Conservation (phyloP, 2,329 filamentous ascomycete species). For the Colletotrichum acutatum region DNA sequence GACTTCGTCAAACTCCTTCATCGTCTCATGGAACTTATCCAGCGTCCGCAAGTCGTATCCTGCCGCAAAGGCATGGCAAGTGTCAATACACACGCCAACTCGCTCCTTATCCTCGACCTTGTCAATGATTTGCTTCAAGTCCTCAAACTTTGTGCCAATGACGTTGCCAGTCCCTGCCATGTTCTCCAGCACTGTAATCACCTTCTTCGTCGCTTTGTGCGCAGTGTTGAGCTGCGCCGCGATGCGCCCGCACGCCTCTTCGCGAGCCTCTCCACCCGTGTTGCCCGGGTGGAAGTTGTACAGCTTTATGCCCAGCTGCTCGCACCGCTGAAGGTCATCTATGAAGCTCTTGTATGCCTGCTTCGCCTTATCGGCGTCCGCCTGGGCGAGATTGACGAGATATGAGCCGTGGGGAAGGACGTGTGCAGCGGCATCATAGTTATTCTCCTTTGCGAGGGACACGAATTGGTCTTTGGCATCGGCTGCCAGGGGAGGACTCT, state of each 20-base stretch:
- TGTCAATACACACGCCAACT: constrained; percentile 95
- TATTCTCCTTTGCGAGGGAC: constrained; percentile 72
- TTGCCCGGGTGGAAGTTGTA: constrained; percentile 99
- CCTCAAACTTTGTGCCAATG: constrained; percentile 86
- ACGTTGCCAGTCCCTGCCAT: constrained; percentile 94
- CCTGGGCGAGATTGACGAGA: constrained; percentile 93
- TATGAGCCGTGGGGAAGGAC: constrained; percentile 95
- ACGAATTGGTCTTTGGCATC: constrained; percentile 78
- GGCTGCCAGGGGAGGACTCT: constrained; percentile 78
- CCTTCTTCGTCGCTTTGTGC: constrained; percentile 78
- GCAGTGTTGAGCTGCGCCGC: constrained; percentile 85
- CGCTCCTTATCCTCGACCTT: constrained; percentile 83
- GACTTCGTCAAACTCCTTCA: constrained; percentile 79
- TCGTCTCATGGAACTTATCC: constrained; percentile 76
- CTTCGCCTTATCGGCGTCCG: constrained; percentile 80
- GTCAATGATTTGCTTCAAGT: constrained; percentile 85
- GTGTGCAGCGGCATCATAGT: constrained; percentile 77
- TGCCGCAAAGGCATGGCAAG: constrained; percentile 94
- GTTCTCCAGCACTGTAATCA: constrained; percentile 90
- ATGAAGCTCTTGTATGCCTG: constrained; percentile 89
- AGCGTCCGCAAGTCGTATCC: constrained; percentile 89
- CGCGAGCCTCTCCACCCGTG: constrained; percentile 73
- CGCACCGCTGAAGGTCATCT: constrained; percentile 88
- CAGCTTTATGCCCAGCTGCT: constrained; percentile 85
- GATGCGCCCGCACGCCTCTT: constrained; percentile 80